These are phyloP conservation scores for Gastrodia elata DNA, from an alignment of 106 monocot genomes.

Conservation along the genomic window DNA sequence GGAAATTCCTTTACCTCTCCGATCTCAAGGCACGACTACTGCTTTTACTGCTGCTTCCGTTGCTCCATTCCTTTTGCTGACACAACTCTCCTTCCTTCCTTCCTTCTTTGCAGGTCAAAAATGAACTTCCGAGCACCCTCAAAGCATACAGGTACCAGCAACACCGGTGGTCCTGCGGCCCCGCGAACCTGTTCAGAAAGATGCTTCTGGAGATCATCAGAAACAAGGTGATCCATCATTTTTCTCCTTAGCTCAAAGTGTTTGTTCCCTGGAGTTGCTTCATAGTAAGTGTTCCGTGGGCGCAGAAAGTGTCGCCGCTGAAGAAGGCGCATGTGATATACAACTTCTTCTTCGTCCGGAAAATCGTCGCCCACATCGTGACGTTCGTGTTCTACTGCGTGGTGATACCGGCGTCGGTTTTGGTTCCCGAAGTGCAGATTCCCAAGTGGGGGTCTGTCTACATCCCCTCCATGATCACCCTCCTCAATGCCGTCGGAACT, in stretches of 20 bases:
- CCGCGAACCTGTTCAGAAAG: slow-evolving; percentile 58
- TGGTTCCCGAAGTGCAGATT: slow-evolving; percentile 30
- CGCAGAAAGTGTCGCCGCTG: slow-evolving; percentile 28
- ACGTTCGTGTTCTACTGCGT: slow-evolving; percentile 36
- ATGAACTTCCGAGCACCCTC: slow-evolving; percentile 55
- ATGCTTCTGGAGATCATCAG: slow-evolving; percentile 48
- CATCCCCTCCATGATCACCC: slow-evolving; percentile 33
- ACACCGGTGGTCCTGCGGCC: slow-evolving; percentile 67
- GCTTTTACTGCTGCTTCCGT: neutral
- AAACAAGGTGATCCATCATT: slow-evolving; percentile 24
- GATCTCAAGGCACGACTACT: slow-evolving; percentile 19
- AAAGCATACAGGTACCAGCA: slow-evolving; percentile 64
- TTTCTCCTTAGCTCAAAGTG: too few relatives aligned
- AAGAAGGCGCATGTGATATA: slow-evolving; percentile 42
- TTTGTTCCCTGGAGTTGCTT: too few relatives aligned
- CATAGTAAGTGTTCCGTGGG: slow-evolving; percentile 1
- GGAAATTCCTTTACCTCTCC: slow-evolving; percentile 35
- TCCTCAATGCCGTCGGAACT: slow-evolving; percentile 38
- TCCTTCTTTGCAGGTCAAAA: slow-evolving; percentile 34
- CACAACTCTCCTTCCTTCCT: neutral
- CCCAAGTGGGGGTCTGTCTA: slow-evolving; percentile 36
- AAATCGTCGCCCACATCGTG: slow-evolving; percentile 31
- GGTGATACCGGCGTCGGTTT: slow-evolving; percentile 29
- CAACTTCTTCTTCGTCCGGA: slow-evolving; percentile 41
- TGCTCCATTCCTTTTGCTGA: neutral